These are phyloP conservation scores for Scalesia atractyloides DNA, from an alignment of 129 eudicot genomes.

Conservation along the genomic window DNA sequence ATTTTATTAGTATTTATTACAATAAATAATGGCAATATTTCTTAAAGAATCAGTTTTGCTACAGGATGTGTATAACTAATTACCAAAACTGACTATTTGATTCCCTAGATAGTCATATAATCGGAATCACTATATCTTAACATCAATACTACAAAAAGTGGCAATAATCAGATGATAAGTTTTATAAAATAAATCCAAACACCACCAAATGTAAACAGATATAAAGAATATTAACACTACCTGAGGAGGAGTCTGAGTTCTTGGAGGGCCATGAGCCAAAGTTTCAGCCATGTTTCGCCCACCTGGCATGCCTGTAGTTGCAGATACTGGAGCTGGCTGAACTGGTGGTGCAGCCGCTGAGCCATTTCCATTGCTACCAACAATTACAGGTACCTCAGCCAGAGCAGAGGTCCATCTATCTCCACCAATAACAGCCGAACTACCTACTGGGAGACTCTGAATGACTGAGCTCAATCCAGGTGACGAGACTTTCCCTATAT, in stretches of 20 bases:
- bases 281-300: constrained; percentile 96
- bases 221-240: constrained; percentile 28
- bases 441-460: constrained; percentile 66
- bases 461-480: constrained; percentile 76
- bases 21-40: neutral
- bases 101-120: neutral
- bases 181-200: neutral
- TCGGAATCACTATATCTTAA: neutral
- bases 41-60: neutral
- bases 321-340: constrained; percentile 38
- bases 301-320: constrained; percentile 29
- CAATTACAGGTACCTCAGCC: constrained; percentile 82
- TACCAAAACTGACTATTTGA: neutral
- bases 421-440: constrained; percentile 59
- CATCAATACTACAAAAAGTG: neutral
- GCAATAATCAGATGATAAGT: neutral
- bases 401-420: constrained; percentile 94
- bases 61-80: neutral
- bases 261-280: constrained; percentile 74
- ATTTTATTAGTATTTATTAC: neutral
- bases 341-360: constrained; percentile 30
- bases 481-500: constrained; percentile 64
- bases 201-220: neutral
- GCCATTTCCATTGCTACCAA: constrained; percentile 44
- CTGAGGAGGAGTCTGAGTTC: constrained; percentile 70